These are phyloP conservation scores for Curvularia sp. DNA, from an alignment of 2,329 filamentous ascomycete species.

Conservation along the genomic window DNA sequence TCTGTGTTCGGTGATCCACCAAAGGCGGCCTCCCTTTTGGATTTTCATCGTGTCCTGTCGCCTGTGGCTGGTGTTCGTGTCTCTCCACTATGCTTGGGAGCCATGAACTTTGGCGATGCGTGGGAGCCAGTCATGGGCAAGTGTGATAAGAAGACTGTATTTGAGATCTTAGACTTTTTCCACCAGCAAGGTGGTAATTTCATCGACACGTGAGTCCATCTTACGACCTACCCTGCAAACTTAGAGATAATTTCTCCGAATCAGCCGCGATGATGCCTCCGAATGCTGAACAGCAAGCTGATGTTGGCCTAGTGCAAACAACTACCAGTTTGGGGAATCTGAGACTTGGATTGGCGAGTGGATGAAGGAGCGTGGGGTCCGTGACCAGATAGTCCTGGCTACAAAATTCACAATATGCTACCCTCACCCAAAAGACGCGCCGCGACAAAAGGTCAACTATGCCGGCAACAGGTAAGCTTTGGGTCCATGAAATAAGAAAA, in stretches of 20 bases:
- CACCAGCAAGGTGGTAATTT: conserved; percentile 59
- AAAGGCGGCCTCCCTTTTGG: conserved; percentile 52
- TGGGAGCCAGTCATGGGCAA: conserved; percentile 55
- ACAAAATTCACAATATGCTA: conserved; percentile 59
- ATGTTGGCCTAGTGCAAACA: conserved; percentile 50
- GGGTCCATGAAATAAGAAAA: too few species aligned
- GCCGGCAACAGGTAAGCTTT: conserved; percentile 44
- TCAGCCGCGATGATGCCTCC: too few species aligned
- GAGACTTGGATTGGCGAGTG: conserved; percentile 61
- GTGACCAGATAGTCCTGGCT: conserved; percentile 61
- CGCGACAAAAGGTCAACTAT: conserved; percentile 51
- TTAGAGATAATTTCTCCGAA: not conserved
- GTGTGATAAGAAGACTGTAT: conserved; percentile 54
- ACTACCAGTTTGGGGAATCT: conserved; percentile 57
- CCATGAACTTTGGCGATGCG: conserved; percentile 62
- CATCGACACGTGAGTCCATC: conserved; percentile 55
- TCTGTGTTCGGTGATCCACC: conserved; percentile 37
- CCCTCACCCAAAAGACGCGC: conserved; percentile 32
- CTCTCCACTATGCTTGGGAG: conserved; percentile 61
- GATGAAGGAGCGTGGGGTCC: conserved; percentile 54
- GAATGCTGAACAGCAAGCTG: not conserved
- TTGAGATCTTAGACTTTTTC: conserved; percentile 58
- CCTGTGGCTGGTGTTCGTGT: conserved; percentile 61
- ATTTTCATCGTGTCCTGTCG: conserved; percentile 60
- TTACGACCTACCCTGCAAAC: not conserved